Percentiles rank a stretch among this genome's conserved stretches.
These are phyloP conservation scores for Phytopythium oedochilum DNA, from an alignment of 352 stramenopile species.

Conservation along the genomic window DNA sequence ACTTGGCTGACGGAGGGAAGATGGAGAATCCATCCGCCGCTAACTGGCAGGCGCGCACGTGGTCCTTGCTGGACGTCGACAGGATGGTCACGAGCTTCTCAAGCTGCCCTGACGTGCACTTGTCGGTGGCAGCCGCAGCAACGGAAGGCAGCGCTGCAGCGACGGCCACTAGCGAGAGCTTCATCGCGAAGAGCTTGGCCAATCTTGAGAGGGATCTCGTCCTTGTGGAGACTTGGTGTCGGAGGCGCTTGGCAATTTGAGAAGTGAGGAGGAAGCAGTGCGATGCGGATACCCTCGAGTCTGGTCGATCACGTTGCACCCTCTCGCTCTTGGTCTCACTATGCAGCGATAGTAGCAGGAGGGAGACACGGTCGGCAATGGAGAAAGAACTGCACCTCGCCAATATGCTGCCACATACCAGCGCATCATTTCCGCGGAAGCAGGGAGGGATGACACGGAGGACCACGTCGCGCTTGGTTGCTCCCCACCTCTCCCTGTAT, in stretches of 20 bases:
- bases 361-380: neutral
- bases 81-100: neutral
- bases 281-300: neutral
- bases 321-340: constrained; percentile 1
- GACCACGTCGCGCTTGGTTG: neutral
- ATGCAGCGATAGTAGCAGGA: neutral
- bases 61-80: constrained; percentile 1
- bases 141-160: neutral
- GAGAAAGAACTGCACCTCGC: neutral
- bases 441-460: neutral
- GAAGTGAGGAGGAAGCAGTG: neutral
- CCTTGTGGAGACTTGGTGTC: neutral
- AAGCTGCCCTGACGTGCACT: neutral
- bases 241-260: neutral
- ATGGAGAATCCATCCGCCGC: constrained; percentile 3
- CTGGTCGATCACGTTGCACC: neutral
- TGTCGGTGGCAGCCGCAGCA: neutral
- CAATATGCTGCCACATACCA: no score
- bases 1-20: constrained; percentile 1
- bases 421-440: neutral
- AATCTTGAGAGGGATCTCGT: neutral
- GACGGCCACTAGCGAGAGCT: neutral
- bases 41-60: neutral
- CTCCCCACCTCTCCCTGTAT: no score
- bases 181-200: neutral